Percentiles rank a stretch among this genome's conserved stretches.
Evolutionary conservation across 805 yeast species (phyloP).

Genomic region (Teunomyces aglyptinius): DNA sequence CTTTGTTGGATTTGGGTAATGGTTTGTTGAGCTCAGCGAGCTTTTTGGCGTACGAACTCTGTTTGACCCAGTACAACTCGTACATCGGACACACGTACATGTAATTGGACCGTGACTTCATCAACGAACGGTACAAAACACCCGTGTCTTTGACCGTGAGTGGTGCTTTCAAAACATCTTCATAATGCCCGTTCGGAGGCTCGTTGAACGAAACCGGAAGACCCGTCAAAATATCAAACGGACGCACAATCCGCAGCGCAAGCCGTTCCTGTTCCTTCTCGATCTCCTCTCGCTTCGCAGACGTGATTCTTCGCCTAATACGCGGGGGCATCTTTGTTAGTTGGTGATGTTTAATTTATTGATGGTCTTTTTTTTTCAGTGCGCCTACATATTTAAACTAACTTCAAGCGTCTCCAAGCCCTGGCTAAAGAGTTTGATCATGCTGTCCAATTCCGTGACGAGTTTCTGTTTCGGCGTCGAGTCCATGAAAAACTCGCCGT

Average conservation of each 20-base stretch:
- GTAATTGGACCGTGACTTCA: slow-evolving; percentile 62
- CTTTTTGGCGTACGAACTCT: slow-evolving; percentile 52
- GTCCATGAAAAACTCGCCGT: slow-evolving; percentile 38
- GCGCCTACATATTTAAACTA: slow-evolving; percentile 13
- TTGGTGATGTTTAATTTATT: not conserved
- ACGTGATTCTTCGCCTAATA: slow-evolving; percentile 43
- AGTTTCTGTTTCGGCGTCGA: slow-evolving; percentile 34
- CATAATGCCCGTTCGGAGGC: slow-evolving; percentile 59
- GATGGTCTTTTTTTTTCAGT: not conserved
- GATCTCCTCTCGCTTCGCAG: slow-evolving; percentile 40
- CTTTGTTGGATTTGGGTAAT: slow-evolving; percentile 26
- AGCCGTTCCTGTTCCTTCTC: slow-evolving; percentile 40
- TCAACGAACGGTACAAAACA: slow-evolving; percentile 65
- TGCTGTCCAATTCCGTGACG: slow-evolving; percentile 34
- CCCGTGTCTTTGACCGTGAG: slow-evolving; percentile 71
- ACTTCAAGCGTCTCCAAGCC: slow-evolving; percentile 43
- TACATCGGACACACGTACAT: slow-evolving; percentile 69
- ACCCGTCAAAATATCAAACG: slow-evolving; percentile 63
- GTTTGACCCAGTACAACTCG: slow-evolving; percentile 76
- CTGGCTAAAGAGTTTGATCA: slow-evolving; percentile 36
- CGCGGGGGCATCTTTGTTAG: slow-evolving; percentile 37
- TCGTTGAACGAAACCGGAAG: slow-evolving; percentile 63
- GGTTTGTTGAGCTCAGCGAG: slow-evolving; percentile 37
- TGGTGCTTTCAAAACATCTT: slow-evolving; percentile 57
- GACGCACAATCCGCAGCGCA: slow-evolving; percentile 44